A percentile compares a stretch with the other conserved stretches of the same genome.
Evolutionary conservation across 1,284 basidiomycete species (phyloP).

Genomic region (Caloboletus firmus): DNA sequence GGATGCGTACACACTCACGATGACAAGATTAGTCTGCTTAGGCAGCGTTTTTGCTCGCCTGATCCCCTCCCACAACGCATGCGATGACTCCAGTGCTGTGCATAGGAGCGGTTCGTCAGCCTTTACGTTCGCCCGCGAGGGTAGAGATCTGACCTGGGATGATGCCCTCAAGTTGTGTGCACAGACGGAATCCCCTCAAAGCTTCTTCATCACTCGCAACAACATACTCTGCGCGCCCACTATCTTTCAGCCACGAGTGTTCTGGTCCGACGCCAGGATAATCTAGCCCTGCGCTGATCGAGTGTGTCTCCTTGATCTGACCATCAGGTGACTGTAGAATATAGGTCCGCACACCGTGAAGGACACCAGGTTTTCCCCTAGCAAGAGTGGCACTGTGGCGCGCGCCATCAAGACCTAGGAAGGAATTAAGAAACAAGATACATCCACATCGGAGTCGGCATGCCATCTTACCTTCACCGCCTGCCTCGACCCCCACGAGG

Average conservation of each 20-base stretch:
- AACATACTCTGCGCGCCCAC: slow-evolving; percentile 4
- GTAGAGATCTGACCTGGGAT: slow-evolving; percentile 1
- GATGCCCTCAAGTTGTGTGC: slow-evolving; percentile 8
- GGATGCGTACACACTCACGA: background rate
- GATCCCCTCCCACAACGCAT: slow-evolving; percentile 5
- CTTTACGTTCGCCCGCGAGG: no score
- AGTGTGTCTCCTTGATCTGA: slow-evolving; percentile 1
- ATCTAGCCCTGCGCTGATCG: background rate
- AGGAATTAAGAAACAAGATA: background rate
- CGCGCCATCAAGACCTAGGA: slow-evolving; percentile 1
- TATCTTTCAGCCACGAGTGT: slow-evolving; percentile 2
- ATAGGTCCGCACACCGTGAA: slow-evolving; percentile 4
- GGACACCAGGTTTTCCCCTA: slow-evolving; percentile 1
- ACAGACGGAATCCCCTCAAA: background rate
- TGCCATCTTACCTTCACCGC: background rate
- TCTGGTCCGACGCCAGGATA: slow-evolving; percentile 4
- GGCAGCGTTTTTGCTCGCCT: background rate
- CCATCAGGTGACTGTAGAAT: slow-evolving; percentile 1
- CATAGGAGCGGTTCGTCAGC: background rate
- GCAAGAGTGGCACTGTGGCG: slow-evolving; percentile 5
- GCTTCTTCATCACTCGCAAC: slow-evolving; percentile 4
- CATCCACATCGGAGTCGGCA: background rate
- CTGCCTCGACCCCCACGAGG: slow-evolving; percentile 4
- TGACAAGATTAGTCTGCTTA: background rate
- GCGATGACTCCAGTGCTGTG: slow-evolving; percentile 1